A percentile compares a stretch with the other conserved stretches of the same genome.
Conservation (phyloP, 2,329 filamentous ascomycete genomes). For the Dactylonectria macrodidyma region DNA sequence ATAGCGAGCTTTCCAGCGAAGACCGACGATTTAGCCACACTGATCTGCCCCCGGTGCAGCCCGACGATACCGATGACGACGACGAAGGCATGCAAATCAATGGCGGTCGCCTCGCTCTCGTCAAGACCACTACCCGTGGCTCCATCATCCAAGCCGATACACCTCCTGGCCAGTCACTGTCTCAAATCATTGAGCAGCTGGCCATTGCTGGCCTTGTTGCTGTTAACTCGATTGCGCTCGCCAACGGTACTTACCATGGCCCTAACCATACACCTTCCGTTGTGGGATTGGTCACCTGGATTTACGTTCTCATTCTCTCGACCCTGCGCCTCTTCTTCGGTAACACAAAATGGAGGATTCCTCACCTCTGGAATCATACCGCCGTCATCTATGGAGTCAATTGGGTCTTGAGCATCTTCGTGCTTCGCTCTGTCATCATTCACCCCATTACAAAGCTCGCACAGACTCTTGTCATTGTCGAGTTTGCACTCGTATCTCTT, state of each 20-base stretch:
- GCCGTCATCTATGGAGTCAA: slow-evolving; percentile 85
- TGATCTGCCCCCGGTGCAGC: slow-evolving; percentile 64
- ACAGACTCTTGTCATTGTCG: slow-evolving; percentile 76
- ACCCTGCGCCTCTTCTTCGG: slow-evolving; percentile 79
- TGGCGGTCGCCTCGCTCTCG: slow-evolving; percentile 70
- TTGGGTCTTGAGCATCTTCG: slow-evolving; percentile 82
- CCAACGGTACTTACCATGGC: slow-evolving; percentile 71
- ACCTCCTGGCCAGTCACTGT: slow-evolving; percentile 79
- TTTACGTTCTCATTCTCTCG: slow-evolving; percentile 83
- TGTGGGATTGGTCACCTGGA: slow-evolving; percentile 81
- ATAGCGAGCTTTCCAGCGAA: slow-evolving; percentile 68
- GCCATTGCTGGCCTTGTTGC: slow-evolving; percentile 80
- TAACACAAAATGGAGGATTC: slow-evolving; percentile 76
- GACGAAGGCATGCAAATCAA: slow-evolving; percentile 69
- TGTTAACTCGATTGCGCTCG: slow-evolving; percentile 76
- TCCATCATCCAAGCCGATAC: slow-evolving; percentile 81
- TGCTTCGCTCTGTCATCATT: slow-evolving; percentile 90
- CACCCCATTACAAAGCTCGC: slow-evolving; percentile 77
- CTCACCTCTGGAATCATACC: slow-evolving; percentile 93
- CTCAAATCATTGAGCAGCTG: slow-evolving; percentile 81
- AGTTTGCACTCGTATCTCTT: slow-evolving; percentile 82
- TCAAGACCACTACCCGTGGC: slow-evolving; percentile 73
- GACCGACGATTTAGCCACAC: slow-evolving; percentile 63
- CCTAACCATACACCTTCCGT: slow-evolving; percentile 73
- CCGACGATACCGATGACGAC: slow-evolving; percentile 73